These are phyloP conservation scores for Malassezia arunalokei DNA, from an alignment of 1,284 basidiomycete genomes.

Conservation along the genomic window DNA sequence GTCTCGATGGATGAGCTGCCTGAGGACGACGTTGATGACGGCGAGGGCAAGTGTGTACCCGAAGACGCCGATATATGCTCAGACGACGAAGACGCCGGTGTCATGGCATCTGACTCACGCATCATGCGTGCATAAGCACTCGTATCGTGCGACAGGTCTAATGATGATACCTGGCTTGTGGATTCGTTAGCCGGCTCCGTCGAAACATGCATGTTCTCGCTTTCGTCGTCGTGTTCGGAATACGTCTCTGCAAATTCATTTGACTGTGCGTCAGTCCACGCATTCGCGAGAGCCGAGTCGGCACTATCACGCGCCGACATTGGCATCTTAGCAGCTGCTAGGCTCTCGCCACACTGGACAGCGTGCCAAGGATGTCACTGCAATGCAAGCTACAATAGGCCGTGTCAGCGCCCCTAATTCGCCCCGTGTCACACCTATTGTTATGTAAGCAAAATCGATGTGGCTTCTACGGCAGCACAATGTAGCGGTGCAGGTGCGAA, in stretches of 20 bases:
- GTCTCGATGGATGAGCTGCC: constrained; percentile 6
- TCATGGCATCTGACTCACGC: constrained; percentile 4
- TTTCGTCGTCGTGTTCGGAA: too few species aligned
- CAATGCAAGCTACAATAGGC: too few species aligned
- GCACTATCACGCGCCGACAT: neutral
- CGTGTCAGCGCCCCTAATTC: too few species aligned
- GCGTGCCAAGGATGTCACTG: too few species aligned
- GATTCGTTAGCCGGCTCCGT: too few species aligned
- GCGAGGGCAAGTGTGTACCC: neutral
- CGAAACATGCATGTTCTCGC: too few species aligned
- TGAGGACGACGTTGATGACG: constrained; percentile 1
- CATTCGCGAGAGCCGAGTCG: neutral
- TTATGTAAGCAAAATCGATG: too few species aligned
- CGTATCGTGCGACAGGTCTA: neutral
- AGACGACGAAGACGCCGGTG: neutral
- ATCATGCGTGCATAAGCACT: neutral
- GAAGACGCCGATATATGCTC: neutral
- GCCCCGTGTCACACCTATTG: too few species aligned
- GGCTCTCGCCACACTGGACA: neutral
- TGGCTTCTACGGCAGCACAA: constrained; percentile 53
- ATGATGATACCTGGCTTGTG: too few species aligned
- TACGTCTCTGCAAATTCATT: neutral
- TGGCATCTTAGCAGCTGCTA: neutral
- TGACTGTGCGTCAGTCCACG: neutral
- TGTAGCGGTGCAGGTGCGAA: constrained; percentile 72